Evolutionary conservation across 768 basidiomycete species (phyloP), one percentile per base, ranked within the genome.

Genomic region (Lyophyllum shimeji): DNA sequence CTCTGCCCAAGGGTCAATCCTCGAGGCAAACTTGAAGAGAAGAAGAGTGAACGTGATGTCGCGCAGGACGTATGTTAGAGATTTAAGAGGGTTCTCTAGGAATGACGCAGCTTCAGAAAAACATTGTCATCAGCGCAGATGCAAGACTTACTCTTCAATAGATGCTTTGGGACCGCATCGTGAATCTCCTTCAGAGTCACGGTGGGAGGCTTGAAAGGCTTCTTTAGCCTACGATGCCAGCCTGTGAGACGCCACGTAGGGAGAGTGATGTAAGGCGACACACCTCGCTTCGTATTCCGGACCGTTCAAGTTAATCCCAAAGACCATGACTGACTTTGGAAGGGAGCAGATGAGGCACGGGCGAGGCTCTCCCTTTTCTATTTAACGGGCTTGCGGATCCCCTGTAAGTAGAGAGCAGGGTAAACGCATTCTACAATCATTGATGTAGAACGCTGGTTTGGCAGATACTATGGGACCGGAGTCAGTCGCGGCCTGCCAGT

Each of bases 131-230:
- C 23, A 31, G n/a, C 39, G 20, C 1, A 23, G 43, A 31, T 12
- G 33, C 33, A 17, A 20, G 17, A 53, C 70, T 63, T 69, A 75
- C 77, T 70, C 57, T 69, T 71, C n/a, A 82, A 68, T 8, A 83
- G 66, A 43, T 81, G 69, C 66, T 80, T 82, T 1, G 82, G 82
- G 18, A 84, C 81, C 3, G 78, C 81, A 57, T 80, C 77, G 53
- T 81, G 82, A 50, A 84, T 71, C 50, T 83, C 76, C 64, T 82
- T 82, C 42, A 83, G 66, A 0, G 78, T 79, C 15, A 76, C 71
- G 12, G 66, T 73, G 2, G 82, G 81, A 8, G 82, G 82, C 18
- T 65, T 65, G 63, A 82, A 85, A 4, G 81, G 76, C 57, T 68
- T 74, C 34, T 67, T 65, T 45, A 77, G 65, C 56, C 80, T 81